Percentiles rank a stretch among this genome's conserved stretches.
Evolutionary conservation across 345 rosid species (phyloP).

Genomic region (Citrus sinensis): DVS_A1.0 CM039167.1:24578001-24578500

Average conservation of each 20-base stretch:
- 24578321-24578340: not conserved
- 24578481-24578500: not conserved
- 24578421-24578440: not conserved
- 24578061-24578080: slow-evolving; percentile 8
- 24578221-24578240: slow-evolving; percentile 51
- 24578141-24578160: slow-evolving; percentile 65
- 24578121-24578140: not conserved
- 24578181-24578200: slow-evolving; percentile 72
- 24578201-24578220: slow-evolving; percentile 77
- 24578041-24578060: slow-evolving; percentile 11
- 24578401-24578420: not conserved
- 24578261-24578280: not conserved
- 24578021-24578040: slow-evolving; percentile 19
- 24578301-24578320: not conserved
- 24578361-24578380: not conserved
- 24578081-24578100: slow-evolving; percentile 9
- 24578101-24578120: slow-evolving; percentile 10
- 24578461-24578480: not conserved
- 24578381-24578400: not conserved
- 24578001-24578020: slow-evolving; percentile 26
- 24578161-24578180: slow-evolving; percentile 70
- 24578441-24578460: not conserved
- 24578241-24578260: slow-evolving; percentile 40
- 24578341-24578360: too few species aligned
- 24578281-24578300: not conserved